A percentile compares a stretch with the other conserved stretches of the same genome.
These are phyloP conservation scores for Ogataea philodendri DNA, from an alignment of 805 yeast genomes.

Conservation along the genomic window DNA sequence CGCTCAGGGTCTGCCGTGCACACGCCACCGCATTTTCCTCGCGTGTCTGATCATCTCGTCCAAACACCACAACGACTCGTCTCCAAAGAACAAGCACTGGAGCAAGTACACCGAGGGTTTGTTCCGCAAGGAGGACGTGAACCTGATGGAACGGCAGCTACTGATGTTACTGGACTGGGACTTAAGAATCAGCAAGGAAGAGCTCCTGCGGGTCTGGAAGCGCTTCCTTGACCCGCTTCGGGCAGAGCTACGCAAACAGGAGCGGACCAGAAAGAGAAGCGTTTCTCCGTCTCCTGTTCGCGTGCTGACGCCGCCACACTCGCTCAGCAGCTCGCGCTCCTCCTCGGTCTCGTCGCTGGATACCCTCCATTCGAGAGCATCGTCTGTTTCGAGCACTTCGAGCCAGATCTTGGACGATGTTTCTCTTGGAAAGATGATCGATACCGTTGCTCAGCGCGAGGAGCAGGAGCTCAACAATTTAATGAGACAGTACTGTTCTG, in stretches of 20 bases:
- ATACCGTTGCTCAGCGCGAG: slow-evolving; percentile 34
- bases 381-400: slow-evolving; percentile 30
- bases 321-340: slow-evolving; percentile 19
- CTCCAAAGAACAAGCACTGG: slow-evolving; percentile 80
- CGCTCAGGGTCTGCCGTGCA: slow-evolving; percentile 76
- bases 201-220: slow-evolving; percentile 41
- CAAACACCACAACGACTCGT: slow-evolving; percentile 73
- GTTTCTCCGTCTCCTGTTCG: slow-evolving; percentile 3
- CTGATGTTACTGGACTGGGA: slow-evolving; percentile 71
- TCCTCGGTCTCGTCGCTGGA: slow-evolving; percentile 22
- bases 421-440: slow-evolving; percentile 29
- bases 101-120: slow-evolving; percentile 74
- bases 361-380: slow-evolving; percentile 30
- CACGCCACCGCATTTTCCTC: slow-evolving; percentile 73
- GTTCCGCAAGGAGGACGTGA: slow-evolving; percentile 64
- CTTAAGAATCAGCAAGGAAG: slow-evolving; percentile 45
- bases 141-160: slow-evolving; percentile 78
- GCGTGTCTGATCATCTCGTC: slow-evolving; percentile 73
- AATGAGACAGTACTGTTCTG: slow-evolving; percentile 35
- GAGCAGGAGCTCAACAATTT: slow-evolving; percentile 34
- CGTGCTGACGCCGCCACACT: slow-evolving; percentile 7
- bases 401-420: slow-evolving; percentile 20
- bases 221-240: slow-evolving; percentile 54
- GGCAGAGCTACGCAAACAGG: slow-evolving; percentile 33
- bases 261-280: slow-evolving; percentile 30